A percentile compares a stretch with the other conserved stretches of the same genome.
Evolutionary conservation across 2,329 filamentous ascomycete species (phyloP).

Genomic region (Alternaria angustiovoidea): DNA sequence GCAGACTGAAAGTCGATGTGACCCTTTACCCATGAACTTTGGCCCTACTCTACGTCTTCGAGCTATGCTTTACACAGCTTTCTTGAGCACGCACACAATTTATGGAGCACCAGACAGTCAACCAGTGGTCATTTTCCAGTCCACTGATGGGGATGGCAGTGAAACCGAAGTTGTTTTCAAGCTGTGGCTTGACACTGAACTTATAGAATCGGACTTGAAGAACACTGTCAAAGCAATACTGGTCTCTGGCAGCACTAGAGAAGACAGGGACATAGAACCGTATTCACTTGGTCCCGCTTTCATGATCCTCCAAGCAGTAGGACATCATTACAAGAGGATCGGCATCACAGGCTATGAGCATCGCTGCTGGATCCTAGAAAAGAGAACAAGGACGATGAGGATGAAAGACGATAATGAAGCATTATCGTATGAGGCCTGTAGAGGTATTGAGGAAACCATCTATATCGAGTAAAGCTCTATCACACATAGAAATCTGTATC

Average conservation of each 20-base stretch:
- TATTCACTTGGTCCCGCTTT: background rate
- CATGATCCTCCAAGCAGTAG: background rate
- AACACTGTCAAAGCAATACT: background rate
- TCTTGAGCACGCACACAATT: background rate
- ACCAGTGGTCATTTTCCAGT: background rate
- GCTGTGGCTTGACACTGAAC: background rate
- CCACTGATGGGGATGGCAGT: accelerated
- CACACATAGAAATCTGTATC: no score
- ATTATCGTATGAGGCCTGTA: no score
- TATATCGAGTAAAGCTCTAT: background rate
- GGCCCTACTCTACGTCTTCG: background rate
- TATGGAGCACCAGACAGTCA: no score
- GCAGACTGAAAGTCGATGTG: background rate
- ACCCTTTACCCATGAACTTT: background rate
- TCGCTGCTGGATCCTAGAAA: no score
- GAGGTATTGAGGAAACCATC: accelerated
- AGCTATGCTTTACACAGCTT: background rate
- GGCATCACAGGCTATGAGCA: background rate
- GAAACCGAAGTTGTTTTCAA: background rate
- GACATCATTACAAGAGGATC: background rate
- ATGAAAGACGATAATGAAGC: no score
- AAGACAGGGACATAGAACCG: no score
- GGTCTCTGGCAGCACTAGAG: background rate
- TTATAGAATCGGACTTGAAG: accelerated
- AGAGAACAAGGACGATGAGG: no score